Evolutionary conservation across 129 eudicot species (phyloP).

Genomic region (Chrysanthemum makinoi): DNA sequence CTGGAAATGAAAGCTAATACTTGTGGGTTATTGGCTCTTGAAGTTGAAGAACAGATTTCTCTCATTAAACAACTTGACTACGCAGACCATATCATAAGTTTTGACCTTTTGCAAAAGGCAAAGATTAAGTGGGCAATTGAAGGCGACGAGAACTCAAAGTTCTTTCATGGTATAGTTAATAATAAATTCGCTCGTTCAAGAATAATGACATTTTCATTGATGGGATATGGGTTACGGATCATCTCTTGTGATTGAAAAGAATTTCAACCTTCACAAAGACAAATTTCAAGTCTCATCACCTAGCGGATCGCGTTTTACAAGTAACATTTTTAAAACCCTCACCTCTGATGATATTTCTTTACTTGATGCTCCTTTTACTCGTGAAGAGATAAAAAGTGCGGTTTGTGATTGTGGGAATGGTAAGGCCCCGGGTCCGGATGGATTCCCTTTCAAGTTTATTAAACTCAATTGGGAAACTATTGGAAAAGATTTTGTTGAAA

Average conservation of each 20-base stretch:
- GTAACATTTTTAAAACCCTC: background rate
- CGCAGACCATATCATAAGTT: too few relatives aligned
- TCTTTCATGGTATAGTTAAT: too few relatives aligned
- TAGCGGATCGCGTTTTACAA: background rate
- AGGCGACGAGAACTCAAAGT: too few relatives aligned
- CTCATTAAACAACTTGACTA: too few relatives aligned
- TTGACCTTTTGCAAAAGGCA: background rate
- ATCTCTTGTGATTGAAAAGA: background rate
- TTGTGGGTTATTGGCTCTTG: background rate
- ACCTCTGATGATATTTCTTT: background rate
- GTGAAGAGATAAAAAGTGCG: background rate
- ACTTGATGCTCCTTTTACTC: background rate
- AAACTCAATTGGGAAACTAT: background rate
- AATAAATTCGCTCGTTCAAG: background rate
- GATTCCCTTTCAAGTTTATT: background rate
- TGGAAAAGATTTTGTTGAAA: background rate
- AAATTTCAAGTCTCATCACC: background rate
- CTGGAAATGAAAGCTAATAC: too few relatives aligned
- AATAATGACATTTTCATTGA: background rate
- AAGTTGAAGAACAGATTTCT: background rate
- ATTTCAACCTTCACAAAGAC: background rate
- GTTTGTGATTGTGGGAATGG: background rate
- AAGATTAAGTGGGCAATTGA: too few relatives aligned
- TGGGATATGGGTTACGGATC: background rate
- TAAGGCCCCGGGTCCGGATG: background rate